Percentiles rank a stretch among this genome's conserved stretches.
Evolutionary conservation across 176 grass and related monocot species (phyloP).

Genomic region (Zoysia pacifica): DNA sequence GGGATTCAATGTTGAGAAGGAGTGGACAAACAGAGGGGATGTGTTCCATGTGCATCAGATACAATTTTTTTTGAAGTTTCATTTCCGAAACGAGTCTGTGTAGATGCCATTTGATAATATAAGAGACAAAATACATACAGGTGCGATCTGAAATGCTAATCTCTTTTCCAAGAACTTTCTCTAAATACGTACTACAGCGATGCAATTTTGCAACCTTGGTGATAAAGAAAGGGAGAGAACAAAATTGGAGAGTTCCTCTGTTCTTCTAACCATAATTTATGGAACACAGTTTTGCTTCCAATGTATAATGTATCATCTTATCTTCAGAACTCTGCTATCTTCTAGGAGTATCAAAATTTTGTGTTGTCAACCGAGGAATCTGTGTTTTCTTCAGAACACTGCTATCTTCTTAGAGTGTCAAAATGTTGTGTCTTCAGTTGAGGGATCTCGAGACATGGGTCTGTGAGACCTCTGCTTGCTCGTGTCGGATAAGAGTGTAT

Average conservation of each 20-base stretch:
- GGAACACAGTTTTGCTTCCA: conserved; percentile 29
- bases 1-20: conserved; percentile 53
- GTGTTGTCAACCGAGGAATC: not conserved
- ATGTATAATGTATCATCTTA: conserved; percentile 27
- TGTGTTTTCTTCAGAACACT: conserved; percentile 20
- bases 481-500: conserved; percentile 55
- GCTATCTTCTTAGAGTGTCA: conserved; percentile 69
- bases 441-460: conserved; percentile 55
- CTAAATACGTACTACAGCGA: conserved; percentile 46
- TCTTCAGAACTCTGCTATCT: conserved; percentile 45
- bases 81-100: conserved; percentile 3
- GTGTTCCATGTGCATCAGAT: conserved; percentile 62
- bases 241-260: conserved; percentile 15
- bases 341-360: conserved; percentile 65
- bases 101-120: conserved; percentile 7
- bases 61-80: conserved; percentile 37
- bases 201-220: conserved; percentile 36
- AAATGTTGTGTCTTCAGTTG: conserved; percentile 47
- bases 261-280: conserved; percentile 39
- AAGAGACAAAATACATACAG: conserved; percentile 20
- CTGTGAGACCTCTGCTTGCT: conserved; percentile 41
- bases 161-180: conserved; percentile 41
- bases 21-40: conserved; percentile 67
- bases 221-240: conserved; percentile 39
- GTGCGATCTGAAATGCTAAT: conserved; percentile 47